Conservation (phyloP, 108 stramenopile genomes). For the Chaetoceros muelleri region DNA sequence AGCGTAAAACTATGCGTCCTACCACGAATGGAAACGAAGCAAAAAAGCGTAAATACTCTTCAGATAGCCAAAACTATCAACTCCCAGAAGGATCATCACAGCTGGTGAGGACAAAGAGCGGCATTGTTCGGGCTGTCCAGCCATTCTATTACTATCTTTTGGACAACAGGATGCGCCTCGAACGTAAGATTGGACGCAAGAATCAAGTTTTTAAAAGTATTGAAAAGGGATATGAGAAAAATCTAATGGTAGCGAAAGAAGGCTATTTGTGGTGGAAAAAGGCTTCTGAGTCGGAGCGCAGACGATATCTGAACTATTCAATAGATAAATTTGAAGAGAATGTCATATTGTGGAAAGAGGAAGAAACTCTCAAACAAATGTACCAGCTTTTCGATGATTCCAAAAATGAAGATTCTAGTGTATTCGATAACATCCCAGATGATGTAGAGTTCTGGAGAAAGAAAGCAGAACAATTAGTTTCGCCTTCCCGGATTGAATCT, state of each 20-base stretch:
- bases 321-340: slow-evolving; percentile 66
- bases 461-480: not conserved
- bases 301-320: slow-evolving; percentile 45
- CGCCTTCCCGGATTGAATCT: not conserved
- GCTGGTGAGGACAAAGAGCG: not conserved
- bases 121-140: slow-evolving; percentile 3
- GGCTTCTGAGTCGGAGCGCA: slow-evolving; percentile 28
- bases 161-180: slow-evolving; percentile 56
- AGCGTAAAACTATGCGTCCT: not conserved
- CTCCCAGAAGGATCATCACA: not conserved
- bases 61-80: slow-evolving; percentile 9
- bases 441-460: not conserved
- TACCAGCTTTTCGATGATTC: slow-evolving; percentile 15
- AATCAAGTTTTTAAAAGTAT: slow-evolving; percentile 53
- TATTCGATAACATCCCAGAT: slow-evolving; percentile 9
- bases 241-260: slow-evolving; percentile 71
- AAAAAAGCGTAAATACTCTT: slow-evolving; percentile 1
- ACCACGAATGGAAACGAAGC: slow-evolving; percentile 2
- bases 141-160: slow-evolving; percentile 36
- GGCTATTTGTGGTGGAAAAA: slow-evolving; percentile 56
- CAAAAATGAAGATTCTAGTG: not conserved
- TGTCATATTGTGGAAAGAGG: slow-evolving; percentile 76
- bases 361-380: slow-evolving; percentile 61
- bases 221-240: slow-evolving; percentile 49
- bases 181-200: slow-evolving; percentile 38